Conservation (phyloP, 805 yeast genomes). For the Yamadazyma ubonensis region DNA sequence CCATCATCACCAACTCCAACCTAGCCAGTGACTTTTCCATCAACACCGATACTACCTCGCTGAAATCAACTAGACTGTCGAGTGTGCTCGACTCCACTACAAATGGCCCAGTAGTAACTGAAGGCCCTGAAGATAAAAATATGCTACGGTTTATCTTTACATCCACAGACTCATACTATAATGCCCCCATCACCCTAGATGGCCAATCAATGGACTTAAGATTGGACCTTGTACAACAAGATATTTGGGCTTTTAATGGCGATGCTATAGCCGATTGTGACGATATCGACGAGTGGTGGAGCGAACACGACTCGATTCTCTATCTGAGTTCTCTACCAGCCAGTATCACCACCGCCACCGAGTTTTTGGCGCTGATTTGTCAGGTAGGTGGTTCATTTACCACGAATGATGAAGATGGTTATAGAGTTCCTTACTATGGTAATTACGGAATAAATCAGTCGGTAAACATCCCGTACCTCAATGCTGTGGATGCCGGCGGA, state of each 20-base stretch:
- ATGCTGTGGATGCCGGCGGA: constrained; percentile 29
- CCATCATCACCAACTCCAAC: constrained; percentile 15
- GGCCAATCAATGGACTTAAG: constrained; percentile 21
- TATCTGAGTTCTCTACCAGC: constrained; percentile 11
- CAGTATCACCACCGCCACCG: constrained; percentile 19
- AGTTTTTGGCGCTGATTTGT: constrained; percentile 27
- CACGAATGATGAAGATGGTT: constrained; percentile 16
- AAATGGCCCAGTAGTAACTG: constrained; percentile 8
- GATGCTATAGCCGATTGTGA: constrained; percentile 25
- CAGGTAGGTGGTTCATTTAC: constrained; percentile 25
- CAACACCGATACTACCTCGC: constrained; percentile 11
- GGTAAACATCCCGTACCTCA: constrained; percentile 28
- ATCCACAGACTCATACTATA: constrained; percentile 8
- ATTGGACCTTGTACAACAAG: constrained; percentile 37
- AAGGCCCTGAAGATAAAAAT: constrained; percentile 10
- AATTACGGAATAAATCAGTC: constrained; percentile 2
- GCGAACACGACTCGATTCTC: background rate
- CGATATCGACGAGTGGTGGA: constrained; percentile 20
- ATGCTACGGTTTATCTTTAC: constrained; percentile 15
- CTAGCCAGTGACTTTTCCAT: constrained; percentile 15
- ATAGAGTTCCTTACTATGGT: background rate
- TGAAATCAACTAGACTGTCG: background rate
- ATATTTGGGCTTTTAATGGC: constrained; percentile 37
- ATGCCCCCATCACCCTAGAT: constrained; percentile 14
- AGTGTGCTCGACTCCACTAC: background rate